Evolutionary conservation across 192 early-diverging fungal genomes (phyloP).

Genomic region (Entomortierella parvispora): DNA sequence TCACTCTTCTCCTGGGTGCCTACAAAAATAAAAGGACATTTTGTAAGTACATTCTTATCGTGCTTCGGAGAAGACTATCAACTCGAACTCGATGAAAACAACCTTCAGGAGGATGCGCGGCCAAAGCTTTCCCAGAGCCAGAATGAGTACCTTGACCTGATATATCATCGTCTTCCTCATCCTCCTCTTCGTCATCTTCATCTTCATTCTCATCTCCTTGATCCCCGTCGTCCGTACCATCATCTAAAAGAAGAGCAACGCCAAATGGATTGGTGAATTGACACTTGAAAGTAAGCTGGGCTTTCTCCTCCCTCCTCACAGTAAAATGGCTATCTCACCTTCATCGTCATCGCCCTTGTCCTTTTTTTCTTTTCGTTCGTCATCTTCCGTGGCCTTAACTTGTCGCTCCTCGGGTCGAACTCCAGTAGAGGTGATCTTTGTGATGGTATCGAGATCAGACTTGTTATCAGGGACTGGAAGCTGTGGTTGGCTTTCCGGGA

Average conservation of each 20-base stretch:
- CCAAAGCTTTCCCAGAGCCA: constrained; percentile 1
- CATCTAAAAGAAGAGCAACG: too few species aligned
- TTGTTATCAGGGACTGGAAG: neutral
- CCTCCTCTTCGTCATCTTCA: neutral
- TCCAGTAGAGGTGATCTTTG: too few species aligned
- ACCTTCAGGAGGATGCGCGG: neutral
- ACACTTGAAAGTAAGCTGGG: too few species aligned
- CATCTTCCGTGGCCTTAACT: too few species aligned
- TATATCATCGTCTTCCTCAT: neutral
- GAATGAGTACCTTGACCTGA: too few species aligned
- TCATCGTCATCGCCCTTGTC: neutral
- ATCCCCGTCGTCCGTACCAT: neutral
- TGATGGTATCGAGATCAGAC: neutral
- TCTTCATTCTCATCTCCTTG: neutral
- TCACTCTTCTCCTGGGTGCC: neutral
- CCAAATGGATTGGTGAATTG: too few species aligned
- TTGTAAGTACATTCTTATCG: neutral
- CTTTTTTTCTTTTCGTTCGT: too few species aligned
- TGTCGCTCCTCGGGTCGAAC: too few species aligned
- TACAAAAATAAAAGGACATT: neutral
- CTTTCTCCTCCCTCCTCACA: too few species aligned
- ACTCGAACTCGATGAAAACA: neutral
- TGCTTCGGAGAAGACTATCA: neutral
- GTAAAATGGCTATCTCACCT: too few species aligned
- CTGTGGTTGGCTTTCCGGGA: neutral